Evolutionary conservation across 805 yeast species (phyloP).

Genomic region (Yamadazyma philogaea): DNA sequence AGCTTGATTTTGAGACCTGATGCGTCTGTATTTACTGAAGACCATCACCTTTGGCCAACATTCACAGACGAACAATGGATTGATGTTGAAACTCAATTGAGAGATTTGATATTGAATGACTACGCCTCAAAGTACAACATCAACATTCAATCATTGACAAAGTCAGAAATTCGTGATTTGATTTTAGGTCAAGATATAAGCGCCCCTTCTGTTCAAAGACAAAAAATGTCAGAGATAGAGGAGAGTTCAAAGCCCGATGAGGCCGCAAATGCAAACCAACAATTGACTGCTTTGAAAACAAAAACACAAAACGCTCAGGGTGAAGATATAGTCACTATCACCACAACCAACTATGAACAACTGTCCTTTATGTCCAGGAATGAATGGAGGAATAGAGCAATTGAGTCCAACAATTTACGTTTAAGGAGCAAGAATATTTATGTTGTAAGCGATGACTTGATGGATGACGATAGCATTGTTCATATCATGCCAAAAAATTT

Average conservation of each 20-base stretch:
- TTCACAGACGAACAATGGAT: constrained; percentile 89
- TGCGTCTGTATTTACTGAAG: constrained; percentile 60
- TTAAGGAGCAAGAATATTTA: constrained; percentile 69
- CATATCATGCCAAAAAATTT: constrained; percentile 82
- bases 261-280: constrained; percentile 38
- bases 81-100: constrained; percentile 77
- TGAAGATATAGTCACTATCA: constrained; percentile 90
- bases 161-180: constrained; percentile 88
- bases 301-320: constrained; percentile 91
- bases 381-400: constrained; percentile 89
- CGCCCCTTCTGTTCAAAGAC: constrained; percentile 86
- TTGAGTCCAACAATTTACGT: constrained; percentile 70
- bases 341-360: constrained; percentile 86
- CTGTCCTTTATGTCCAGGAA: constrained; percentile 76
- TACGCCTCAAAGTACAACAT: constrained; percentile 84
- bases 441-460: constrained; percentile 66
- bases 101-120: constrained; percentile 83
- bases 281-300: constrained; percentile 74
- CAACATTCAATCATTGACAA: constrained; percentile 82
- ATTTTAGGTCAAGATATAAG: constrained; percentile 91
- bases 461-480: constrained; percentile 51
- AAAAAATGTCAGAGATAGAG: constrained; percentile 76
- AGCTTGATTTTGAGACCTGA: constrained; percentile 76
- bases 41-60: constrained; percentile 92
- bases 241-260: constrained; percentile 41